phyloP scores from a whole-genome alignment of 352 stramenopile genomes.

The Phytophthora litchii region DNA sequence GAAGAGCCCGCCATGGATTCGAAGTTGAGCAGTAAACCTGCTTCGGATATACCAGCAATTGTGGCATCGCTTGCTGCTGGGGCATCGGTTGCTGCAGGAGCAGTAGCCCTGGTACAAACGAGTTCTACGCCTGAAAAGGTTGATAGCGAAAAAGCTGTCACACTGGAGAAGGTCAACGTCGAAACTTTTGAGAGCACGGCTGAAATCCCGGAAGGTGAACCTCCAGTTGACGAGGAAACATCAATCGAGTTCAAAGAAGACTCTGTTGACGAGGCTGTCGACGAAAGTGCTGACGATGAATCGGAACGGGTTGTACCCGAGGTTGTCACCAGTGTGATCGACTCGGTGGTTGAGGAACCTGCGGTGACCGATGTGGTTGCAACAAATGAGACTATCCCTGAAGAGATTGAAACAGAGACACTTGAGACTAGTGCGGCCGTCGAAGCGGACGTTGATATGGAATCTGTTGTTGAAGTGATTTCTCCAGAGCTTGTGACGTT shows the following conservation, averaged over 20 bases:
- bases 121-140: not conserved
- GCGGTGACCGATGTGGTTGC: too few relatives aligned
- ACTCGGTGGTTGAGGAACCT: not conserved
- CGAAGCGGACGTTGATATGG: not conserved
- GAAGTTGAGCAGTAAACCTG: not conserved
- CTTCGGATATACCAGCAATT: constrained; percentile 18
- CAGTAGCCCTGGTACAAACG: not conserved
- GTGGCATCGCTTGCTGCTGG: constrained; percentile 23
- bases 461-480: not conserved
- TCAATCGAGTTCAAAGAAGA: not conserved
- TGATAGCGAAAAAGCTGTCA: not conserved
- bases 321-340: not conserved
- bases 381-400: not conserved
- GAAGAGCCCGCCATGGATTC: not conserved
- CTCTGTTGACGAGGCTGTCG: not conserved
- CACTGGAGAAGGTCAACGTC: not conserved
- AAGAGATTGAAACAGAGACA: not conserved
- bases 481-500: too few relatives aligned
- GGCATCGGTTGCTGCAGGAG: not conserved
- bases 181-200: not conserved
- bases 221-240: not conserved
- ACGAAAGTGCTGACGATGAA: not conserved
- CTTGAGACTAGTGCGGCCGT: not conserved
- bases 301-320: not conserved
- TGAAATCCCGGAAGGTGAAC: not conserved